phyloP scores from a whole-genome alignment of 1,284 basidiomycete species.

The Retiboletus flavoniger region DNA sequence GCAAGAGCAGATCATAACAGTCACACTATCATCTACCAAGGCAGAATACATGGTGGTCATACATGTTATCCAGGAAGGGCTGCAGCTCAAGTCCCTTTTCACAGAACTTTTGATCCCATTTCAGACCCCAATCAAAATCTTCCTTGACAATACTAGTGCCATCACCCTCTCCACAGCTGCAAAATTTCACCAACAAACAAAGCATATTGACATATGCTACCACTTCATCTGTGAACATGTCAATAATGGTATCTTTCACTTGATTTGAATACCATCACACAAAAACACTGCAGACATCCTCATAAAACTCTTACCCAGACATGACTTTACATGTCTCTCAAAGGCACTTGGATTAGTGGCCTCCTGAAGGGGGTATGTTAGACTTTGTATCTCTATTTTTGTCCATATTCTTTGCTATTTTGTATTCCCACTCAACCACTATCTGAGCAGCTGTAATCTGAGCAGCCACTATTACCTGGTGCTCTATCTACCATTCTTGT shows the following conservation, averaged over 20 bases:
- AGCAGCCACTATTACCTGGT: too few relatives aligned
- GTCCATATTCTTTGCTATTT: too few relatives aligned
- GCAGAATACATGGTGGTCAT: neutral
- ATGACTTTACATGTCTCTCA: neutral
- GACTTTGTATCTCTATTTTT: too few relatives aligned
- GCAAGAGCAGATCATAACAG: too few relatives aligned
- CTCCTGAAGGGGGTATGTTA: neutral
- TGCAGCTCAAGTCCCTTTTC: neutral
- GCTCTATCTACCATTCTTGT: too few relatives aligned
- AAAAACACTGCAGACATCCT: constrained; percentile 28
- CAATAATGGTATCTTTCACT: constrained; percentile 6
- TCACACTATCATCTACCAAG: neutral
- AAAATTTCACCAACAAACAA: constrained; percentile 6
- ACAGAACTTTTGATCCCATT: neutral
- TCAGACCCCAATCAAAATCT: neutral
- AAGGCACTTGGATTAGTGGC: neutral
- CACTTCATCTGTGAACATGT: constrained; percentile 33
- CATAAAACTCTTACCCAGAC: constrained; percentile 19
- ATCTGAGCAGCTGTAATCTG: too few relatives aligned
- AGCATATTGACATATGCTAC: constrained; percentile 32
- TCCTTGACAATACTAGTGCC: neutral
- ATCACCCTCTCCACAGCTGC: neutral
- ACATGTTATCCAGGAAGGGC: neutral
- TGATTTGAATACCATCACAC: constrained; percentile 18
- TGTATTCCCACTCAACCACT: too few relatives aligned